Evolutionary conservation across 306 rosid genomes (phyloP).

Genomic region (Begonia loranthoides): DNA sequence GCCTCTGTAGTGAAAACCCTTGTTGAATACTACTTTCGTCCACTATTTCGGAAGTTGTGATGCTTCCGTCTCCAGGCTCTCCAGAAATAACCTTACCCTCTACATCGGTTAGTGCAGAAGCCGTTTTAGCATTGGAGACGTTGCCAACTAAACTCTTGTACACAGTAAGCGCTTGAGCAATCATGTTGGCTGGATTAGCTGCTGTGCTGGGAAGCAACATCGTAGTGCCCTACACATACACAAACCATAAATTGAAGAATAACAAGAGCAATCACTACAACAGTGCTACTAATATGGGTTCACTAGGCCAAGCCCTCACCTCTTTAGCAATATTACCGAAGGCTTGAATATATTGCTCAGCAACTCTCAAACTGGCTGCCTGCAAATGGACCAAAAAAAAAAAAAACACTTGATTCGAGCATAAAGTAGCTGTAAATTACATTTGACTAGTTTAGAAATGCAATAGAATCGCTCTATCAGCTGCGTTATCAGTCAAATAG

Average conservation of each 20-base stretch:
- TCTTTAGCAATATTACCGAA: constrained; percentile 82
- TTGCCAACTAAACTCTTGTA: constrained; percentile 67
- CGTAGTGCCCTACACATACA: constrained; percentile 62
- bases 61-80: constrained; percentile 16
- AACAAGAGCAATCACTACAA: not conserved
- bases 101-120: constrained; percentile 10
- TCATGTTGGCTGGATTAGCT: constrained; percentile 79
- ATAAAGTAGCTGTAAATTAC: too few species aligned
- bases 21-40: constrained; percentile 14
- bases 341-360: constrained; percentile 85
- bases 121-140: constrained; percentile 23
- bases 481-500: too few species aligned
- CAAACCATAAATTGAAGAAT: constrained; percentile 2
- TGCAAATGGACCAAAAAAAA: constrained; percentile 24
- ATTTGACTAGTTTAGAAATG: too few species aligned
- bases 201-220: constrained; percentile 87
- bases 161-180: constrained; percentile 87
- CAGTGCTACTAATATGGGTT: not conserved
- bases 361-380: constrained; percentile 90
- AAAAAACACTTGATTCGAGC: too few species aligned
- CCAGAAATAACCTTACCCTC: constrained; percentile 20
- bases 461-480: too few species aligned
- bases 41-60: constrained; percentile 7
- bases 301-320: constrained; percentile 29
- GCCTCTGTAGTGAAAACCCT: constrained; percentile 60